A percentile compares a stretch with the other conserved stretches of the same genome.
Evolutionary conservation across 2,329 filamentous ascomycete genomes (phyloP).

Genomic region (Nannizzia gypsea): DNA sequence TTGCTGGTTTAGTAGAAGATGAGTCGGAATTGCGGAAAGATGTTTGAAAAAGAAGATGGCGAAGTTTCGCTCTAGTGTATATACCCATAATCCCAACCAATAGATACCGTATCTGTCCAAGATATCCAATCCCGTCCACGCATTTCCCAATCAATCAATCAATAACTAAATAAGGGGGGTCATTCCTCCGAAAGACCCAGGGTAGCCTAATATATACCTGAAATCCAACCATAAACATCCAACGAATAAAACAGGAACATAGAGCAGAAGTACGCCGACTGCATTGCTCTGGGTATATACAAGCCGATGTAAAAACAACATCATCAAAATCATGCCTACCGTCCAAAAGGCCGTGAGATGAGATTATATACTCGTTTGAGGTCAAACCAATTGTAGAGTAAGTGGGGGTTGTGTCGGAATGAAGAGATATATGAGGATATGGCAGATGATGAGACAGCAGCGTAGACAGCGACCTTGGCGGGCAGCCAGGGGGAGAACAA

Average conservation of each 20-base stretch:
- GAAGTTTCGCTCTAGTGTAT: background rate
- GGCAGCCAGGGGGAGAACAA: slow-evolving; percentile 66
- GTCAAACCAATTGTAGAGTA: background rate
- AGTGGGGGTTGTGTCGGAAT: background rate
- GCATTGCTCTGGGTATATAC: background rate
- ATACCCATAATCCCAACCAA: background rate
- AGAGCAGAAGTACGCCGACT: background rate
- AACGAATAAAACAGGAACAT: background rate
- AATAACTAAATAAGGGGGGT: too few species aligned
- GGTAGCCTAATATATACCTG: background rate
- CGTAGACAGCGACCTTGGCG: slow-evolving; percentile 81
- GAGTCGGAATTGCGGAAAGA: background rate
- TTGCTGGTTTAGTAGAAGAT: background rate
- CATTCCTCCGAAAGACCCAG: background rate
- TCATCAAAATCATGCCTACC: background rate
- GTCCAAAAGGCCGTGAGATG: background rate
- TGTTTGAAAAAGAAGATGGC: background rate
- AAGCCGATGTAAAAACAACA: background rate
- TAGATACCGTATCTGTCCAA: too few species aligned
- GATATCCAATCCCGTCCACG: background rate
- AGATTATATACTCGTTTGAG: background rate
- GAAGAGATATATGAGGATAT: background rate
- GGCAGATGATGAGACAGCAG: slow-evolving; percentile 44
- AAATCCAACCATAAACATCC: background rate
- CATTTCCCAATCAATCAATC: background rate